Percentiles rank a stretch among this genome's conserved stretches.
Evolutionary conservation across 805 yeast genomes (phyloP).

Genomic region (Metschnikowia cerradonensis): DNA sequence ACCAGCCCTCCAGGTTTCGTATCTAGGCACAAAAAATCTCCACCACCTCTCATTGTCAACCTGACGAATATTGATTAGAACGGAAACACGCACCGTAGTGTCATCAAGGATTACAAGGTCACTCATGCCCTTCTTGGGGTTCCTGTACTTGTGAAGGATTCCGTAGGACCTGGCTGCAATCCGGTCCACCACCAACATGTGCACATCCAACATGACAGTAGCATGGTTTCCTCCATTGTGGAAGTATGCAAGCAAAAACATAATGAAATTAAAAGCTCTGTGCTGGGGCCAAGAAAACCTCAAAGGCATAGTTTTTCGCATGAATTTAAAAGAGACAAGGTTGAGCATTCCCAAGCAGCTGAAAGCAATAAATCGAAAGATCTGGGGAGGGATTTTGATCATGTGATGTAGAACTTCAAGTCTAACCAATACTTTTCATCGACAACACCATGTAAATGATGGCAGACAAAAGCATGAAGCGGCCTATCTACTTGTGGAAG

Average conservation of each 20-base stretch:
- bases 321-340: slow-evolving; percentile 31
- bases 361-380: slow-evolving; percentile 47
- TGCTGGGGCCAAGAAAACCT: slow-evolving; percentile 42
- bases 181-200: slow-evolving; percentile 40
- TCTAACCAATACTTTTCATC: slow-evolving; percentile 40
- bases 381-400: slow-evolving; percentile 46
- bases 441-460: slow-evolving; percentile 34
- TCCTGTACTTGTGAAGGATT: slow-evolving; percentile 27
- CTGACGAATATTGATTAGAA: slow-evolving; percentile 28
- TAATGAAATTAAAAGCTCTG: slow-evolving; percentile 36
- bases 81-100: slow-evolving; percentile 34
- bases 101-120: slow-evolving; percentile 39
- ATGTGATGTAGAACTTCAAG: slow-evolving; percentile 31
- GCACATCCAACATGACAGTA: slow-evolving; percentile 38
- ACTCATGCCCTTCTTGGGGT: slow-evolving; percentile 38
- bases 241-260: slow-evolving; percentile 40
- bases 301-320: slow-evolving; percentile 39
- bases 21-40: slow-evolving; percentile 28
- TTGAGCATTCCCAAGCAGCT: slow-evolving; percentile 33
- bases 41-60: slow-evolving; percentile 24
- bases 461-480: slow-evolving; percentile 34
- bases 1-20: slow-evolving; percentile 45
- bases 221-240: slow-evolving; percentile 36
- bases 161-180: slow-evolving; percentile 27
- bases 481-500: slow-evolving; percentile 44